phyloP scores from a whole-genome alignment of 2,329 filamentous ascomycete genomes.

The Monosporascus ibericus region DNA sequence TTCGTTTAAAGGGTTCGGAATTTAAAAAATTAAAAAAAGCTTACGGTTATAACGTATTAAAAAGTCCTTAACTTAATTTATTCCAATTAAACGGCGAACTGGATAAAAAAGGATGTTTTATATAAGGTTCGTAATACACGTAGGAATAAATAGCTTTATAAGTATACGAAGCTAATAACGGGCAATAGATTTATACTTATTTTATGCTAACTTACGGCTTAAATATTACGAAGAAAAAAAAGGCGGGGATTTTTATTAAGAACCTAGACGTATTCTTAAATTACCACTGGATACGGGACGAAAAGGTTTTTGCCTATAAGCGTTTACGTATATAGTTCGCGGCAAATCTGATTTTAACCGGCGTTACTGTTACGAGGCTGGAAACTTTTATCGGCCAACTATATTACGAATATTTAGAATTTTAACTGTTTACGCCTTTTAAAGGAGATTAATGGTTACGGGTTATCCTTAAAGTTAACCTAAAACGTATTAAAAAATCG shows the following conservation, averaged over 20 bases:
- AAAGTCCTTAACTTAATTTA: neutral
- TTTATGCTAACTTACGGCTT: neutral
- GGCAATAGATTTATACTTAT: neutral
- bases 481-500: neutral
- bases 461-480: neutral
- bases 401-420: neutral
- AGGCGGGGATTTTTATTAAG: neutral
- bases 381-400: neutral
- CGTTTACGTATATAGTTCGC: neutral
- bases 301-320: neutral
- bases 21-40: neutral
- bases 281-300: neutral
- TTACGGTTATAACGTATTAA: neutral
- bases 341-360: neutral
- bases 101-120: neutral
- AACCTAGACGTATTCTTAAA: neutral
- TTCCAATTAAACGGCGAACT: neutral
- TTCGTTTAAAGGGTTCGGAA: neutral
- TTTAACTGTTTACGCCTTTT: neutral
- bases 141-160: neutral
- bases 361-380: neutral
- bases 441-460: neutral
- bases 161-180: neutral
- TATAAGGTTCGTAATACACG: neutral
- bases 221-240: neutral